A percentile compares a stretch with the other conserved stretches of the same genome.
phyloP scores from a whole-genome alignment of 2,329 filamentous ascomycete species.

The Stagonosporopsis vannaccii region DNA sequence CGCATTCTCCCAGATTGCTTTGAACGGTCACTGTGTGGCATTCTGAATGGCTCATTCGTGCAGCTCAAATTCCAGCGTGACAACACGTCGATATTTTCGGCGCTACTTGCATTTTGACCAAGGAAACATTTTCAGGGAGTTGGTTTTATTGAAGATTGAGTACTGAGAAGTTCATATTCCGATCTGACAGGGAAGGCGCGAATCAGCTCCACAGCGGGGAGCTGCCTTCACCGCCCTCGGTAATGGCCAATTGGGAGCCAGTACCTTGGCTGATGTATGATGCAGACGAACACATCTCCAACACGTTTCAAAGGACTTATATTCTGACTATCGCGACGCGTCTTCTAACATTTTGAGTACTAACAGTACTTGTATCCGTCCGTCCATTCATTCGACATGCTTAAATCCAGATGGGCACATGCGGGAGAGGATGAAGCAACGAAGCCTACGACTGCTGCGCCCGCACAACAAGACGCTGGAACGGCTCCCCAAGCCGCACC shows the following conservation, averaged over 20 bases:
- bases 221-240: slow-evolving; percentile 17
- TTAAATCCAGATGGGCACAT: slow-evolving; percentile 44
- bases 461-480: slow-evolving; percentile 9
- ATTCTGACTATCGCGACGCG: background rate
- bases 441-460: slow-evolving; percentile 8
- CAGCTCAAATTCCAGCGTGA: background rate
- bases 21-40: background rate
- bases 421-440: slow-evolving; percentile 25
- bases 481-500: slow-evolving; percentile 19
- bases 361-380: background rate
- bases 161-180: background rate
- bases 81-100: background rate
- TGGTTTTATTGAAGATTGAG: background rate
- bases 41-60: background rate
- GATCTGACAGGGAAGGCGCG: background rate
- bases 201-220: slow-evolving; percentile 14
- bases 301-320: background rate
- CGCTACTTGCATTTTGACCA: background rate
- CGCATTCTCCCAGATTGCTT: background rate
- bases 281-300: slow-evolving; percentile 7
- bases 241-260: slow-evolving; percentile 2
- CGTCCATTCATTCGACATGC: slow-evolving; percentile 27
- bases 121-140: background rate
- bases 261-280: slow-evolving; percentile 6
- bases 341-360: background rate